A percentile compares a stretch with the other conserved stretches of the same genome.
phyloP scores from a whole-genome alignment of 257 asterid genomes.

The Nicotiana attenuata region DNA sequence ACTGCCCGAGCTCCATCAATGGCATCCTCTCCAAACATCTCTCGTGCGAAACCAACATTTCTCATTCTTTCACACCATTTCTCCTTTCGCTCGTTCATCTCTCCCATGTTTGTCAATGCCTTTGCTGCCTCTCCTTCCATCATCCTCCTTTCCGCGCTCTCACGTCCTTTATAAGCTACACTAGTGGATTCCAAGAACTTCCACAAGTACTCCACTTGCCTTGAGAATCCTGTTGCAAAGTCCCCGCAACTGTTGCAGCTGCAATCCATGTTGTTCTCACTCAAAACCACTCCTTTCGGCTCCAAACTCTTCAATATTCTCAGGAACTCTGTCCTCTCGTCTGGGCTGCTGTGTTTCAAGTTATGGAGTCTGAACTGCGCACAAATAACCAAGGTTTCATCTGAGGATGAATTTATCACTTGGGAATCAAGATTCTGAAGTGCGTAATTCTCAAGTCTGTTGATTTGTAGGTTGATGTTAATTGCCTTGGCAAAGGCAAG shows the following conservation, averaged over 20 bases:
- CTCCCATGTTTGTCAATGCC: slow-evolving; percentile 43
- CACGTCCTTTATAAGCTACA: slow-evolving; percentile 68
- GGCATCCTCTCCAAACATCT: slow-evolving; percentile 52
- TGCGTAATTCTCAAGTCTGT: slow-evolving; percentile 44
- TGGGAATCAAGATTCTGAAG: slow-evolving; percentile 53
- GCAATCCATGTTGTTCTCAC: slow-evolving; percentile 69
- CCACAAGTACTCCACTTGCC: slow-evolving; percentile 66
- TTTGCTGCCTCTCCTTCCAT: slow-evolving; percentile 89
- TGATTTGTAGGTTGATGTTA: slow-evolving; percentile 71
- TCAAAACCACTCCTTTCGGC: slow-evolving; percentile 61
- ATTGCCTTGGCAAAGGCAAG: slow-evolving; percentile 56
- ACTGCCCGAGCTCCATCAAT: slow-evolving; percentile 62
- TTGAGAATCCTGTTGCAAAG: slow-evolving; percentile 55
- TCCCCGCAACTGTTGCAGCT: slow-evolving; percentile 65
- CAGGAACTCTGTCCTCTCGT: slow-evolving; percentile 54
- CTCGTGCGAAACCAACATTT: slow-evolving; percentile 46
- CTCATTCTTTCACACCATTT: slow-evolving; percentile 73
- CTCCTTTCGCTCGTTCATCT: slow-evolving; percentile 70
- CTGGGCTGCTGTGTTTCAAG: slow-evolving; percentile 52
- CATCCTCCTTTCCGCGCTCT: slow-evolving; percentile 75
- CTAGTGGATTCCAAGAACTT: slow-evolving; percentile 72
- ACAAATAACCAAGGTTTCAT: slow-evolving; percentile 58
- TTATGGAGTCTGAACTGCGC: slow-evolving; percentile 69
- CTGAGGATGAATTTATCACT: slow-evolving; percentile 40
- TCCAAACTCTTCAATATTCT: slow-evolving; percentile 37